Base-by-base conservation (phyloP, 345 rosid genomes). In the Eucalyptus sp. region DNA sequence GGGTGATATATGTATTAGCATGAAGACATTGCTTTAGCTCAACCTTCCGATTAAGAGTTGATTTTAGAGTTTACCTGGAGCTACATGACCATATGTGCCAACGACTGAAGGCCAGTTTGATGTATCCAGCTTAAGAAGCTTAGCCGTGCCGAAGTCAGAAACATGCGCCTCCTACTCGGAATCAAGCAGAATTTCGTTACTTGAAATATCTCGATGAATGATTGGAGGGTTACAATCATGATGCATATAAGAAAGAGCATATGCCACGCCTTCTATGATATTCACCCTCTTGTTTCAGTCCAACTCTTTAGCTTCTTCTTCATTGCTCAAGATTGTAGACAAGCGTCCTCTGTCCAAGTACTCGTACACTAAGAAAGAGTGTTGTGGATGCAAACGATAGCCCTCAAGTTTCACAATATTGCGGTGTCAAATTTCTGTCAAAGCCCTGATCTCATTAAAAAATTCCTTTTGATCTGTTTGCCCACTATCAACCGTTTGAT, bases 321-420 rank as follows among this genome's bases (percentile, higher is more conserved):
- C 51, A 50, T 50, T 50, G 51, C 51, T 50, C 51, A 50, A 50
- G 51, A 5, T 50, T 50, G 51, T 50, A 50, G 51, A 50, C 51
- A 50, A 50, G 51, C 51, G 14, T 50, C 91, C 89, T n/a, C 43
- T 87, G n/a, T 87, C 91, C 7, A 89, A 58, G 85, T 80, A 87
- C 89, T 89, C 91, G 14, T 83, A 89, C 29, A 89, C 89, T 50
- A 89, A 79, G 46, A 89, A 87, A 20, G 91, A 88, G 68, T 90
- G 88, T 25, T 22, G 62, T 3, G 89, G 51, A 43, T 76, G 64
- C 7, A 86, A 86, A n/a, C 88, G 86, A n/a, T 86, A 88, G 6
- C 90, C 88, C 83, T 17, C 18, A 6, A 88, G 71, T 85, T n/a
- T 88, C 85, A 88, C 86, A n/a, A 90, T 88, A n/a, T 86, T 90